A percentile compares a stretch with the other conserved stretches of the same genome.
Conservation (phyloP, 768 basidiomycete genomes). For the Scleroderma bovista region DNA sequence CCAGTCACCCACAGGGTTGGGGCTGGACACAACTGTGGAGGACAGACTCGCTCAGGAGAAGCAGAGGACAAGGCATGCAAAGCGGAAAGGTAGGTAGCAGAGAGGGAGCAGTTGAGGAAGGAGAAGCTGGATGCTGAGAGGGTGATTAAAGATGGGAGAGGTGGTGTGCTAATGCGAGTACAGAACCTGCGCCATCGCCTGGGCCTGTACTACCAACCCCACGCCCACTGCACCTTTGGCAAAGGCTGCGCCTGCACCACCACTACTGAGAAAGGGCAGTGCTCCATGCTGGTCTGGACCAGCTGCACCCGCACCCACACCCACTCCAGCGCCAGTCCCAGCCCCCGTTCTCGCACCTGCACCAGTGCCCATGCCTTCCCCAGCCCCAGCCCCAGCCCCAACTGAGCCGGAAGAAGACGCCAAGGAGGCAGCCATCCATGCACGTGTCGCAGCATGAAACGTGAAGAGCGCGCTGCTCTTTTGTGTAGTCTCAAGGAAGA, state of each 20-base stretch:
- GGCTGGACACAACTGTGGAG: constrained; percentile 76
- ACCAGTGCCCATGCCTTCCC: too few relatives aligned
- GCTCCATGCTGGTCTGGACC: too few relatives aligned
- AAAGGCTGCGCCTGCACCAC: constrained; percentile 32
- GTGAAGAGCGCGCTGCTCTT: constrained; percentile 64
- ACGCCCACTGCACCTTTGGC: constrained; percentile 35
- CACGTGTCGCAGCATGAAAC: constrained; percentile 62
- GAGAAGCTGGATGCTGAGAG: constrained; percentile 76
- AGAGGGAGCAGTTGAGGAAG: constrained; percentile 64
- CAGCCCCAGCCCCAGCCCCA: too few relatives aligned
- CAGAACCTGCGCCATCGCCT: constrained; percentile 31
- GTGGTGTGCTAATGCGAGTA: constrained; percentile 27
- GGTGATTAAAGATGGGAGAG: constrained; percentile 47
- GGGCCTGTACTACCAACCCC: too few relatives aligned
- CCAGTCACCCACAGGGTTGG: too few relatives aligned
- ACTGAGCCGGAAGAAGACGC: too few relatives aligned
- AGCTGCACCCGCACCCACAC: too few relatives aligned
- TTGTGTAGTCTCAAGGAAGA: constrained; percentile 68
- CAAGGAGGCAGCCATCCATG: too few relatives aligned
- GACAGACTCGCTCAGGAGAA: constrained; percentile 82
- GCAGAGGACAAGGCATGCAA: constrained; percentile 78
- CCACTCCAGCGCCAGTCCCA: too few relatives aligned
- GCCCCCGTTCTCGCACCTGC: too few relatives aligned
- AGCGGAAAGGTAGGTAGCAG: constrained; percentile 79
- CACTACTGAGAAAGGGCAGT: constrained; percentile 24